Conservation (phyloP, 208 protist species). For the Acanthamoeba sp. region DNA sequence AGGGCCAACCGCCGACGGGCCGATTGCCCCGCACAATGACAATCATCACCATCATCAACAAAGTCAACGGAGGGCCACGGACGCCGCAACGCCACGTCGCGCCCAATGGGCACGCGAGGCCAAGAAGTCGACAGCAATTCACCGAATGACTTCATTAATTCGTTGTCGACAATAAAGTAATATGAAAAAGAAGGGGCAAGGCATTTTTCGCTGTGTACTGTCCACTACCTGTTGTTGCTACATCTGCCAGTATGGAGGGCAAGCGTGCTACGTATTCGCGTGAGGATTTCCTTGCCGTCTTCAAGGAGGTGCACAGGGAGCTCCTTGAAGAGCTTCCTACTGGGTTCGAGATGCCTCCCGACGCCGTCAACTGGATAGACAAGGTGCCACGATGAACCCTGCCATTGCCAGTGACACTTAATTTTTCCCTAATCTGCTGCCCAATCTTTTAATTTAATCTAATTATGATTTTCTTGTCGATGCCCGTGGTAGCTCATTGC, state of each 20-base stretch:
- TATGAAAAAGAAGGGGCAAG: no score
- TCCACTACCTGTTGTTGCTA: no score
- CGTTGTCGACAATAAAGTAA: no score
- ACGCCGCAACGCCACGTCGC: no score
- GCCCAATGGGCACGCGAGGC: no score
- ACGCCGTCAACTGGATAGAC: not conserved
- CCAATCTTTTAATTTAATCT: not conserved
- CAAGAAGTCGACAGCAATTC: no score
- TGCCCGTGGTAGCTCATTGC: slow-evolving; percentile 33
- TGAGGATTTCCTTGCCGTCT: slow-evolving; percentile 15
- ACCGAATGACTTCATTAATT: no score
- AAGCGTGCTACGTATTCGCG: not conserved
- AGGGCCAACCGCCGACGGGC: no score
- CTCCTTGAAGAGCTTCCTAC: not conserved
- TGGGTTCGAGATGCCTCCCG: slow-evolving; percentile 41
- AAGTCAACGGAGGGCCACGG: no score
- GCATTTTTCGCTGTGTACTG: no score
- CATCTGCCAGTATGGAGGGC: not conserved
- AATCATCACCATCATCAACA: no score
- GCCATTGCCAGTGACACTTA: not conserved
- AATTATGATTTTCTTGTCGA: not conserved
- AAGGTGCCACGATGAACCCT: not conserved
- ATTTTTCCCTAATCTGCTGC: not conserved
- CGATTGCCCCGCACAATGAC: no score
- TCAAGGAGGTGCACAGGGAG: not conserved